These are phyloP conservation scores for Eucalyptus globulus DNA, from an alignment of 345 rosid genomes.

Conservation along the genomic window DNA sequence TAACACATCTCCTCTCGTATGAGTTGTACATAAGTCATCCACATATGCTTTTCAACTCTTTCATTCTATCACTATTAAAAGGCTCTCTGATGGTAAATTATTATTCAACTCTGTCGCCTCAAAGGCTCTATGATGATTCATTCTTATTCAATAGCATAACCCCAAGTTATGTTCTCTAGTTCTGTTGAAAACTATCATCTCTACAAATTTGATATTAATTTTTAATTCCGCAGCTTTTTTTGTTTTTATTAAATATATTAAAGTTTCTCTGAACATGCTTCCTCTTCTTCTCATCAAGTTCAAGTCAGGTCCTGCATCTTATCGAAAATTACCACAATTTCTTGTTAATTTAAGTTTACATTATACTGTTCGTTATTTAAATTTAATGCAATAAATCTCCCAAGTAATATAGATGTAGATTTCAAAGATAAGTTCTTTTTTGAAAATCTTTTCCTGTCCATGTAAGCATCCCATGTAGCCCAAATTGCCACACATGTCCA, in stretches of 20 bases:
- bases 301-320: background rate
- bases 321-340: background rate
- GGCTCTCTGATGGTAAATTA: background rate
- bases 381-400: background rate
- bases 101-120: background rate
- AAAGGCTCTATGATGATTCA: background rate
- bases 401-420: background rate
- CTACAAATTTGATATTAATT: background rate
- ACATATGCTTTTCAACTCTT: background rate
- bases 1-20: background rate
- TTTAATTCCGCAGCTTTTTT: background rate
- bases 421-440: background rate
- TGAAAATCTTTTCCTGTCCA: background rate
- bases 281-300: background rate
- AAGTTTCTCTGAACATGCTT: background rate
- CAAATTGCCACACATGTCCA: background rate
- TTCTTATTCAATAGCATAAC: background rate
- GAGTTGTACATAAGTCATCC: background rate
- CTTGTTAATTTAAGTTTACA: background rate
- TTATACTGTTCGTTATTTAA: background rate
- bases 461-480: background rate
- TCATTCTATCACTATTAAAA: background rate
- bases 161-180: background rate
- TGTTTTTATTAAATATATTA: background rate
- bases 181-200: background rate